phyloP scores from a whole-genome alignment of 2,329 filamentous ascomycete genomes.

The Fusarium sp. region DNA sequence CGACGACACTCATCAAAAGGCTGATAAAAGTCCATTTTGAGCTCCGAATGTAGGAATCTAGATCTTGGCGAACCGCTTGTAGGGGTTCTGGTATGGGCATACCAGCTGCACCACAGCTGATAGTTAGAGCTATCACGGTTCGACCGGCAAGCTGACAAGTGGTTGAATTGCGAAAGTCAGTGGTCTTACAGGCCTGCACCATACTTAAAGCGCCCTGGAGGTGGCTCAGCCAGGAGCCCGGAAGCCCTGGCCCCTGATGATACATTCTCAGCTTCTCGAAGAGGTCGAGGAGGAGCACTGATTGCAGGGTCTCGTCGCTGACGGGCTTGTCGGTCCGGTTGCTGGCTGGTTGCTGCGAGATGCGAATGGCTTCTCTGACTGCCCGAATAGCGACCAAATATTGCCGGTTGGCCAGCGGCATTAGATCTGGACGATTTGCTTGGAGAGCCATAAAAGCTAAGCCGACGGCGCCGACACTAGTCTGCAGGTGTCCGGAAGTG shows the following conservation, averaged over 20 bases:
- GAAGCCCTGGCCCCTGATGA: background rate
- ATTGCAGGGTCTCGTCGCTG: background rate
- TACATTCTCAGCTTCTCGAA: background rate
- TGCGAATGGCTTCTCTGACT: background rate
- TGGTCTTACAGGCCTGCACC: background rate
- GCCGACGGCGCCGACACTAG: background rate
- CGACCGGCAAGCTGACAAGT: background rate
- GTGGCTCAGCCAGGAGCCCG: background rate
- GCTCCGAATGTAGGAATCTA: background rate
- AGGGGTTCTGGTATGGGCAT: background rate
- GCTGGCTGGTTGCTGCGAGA: background rate
- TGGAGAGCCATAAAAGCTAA: background rate
- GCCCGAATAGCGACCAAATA: background rate
- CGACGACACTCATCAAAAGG: background rate
- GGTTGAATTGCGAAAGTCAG: background rate
- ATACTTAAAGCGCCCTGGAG: background rate
- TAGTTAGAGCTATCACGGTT: background rate
- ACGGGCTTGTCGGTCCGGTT: background rate
- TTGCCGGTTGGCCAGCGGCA: background rate
- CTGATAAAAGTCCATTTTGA: background rate
- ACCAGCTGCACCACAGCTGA: background rate
- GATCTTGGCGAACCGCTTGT: background rate
- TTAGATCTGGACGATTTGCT: background rate
- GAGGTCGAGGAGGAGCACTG: background rate
- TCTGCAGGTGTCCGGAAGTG: background rate